A percentile compares a stretch with the other conserved stretches of the same genome.
Evolutionary conservation across 139 green algal genomes (phyloP).

Genomic region (Ettlia oleoabundans): DNA sequence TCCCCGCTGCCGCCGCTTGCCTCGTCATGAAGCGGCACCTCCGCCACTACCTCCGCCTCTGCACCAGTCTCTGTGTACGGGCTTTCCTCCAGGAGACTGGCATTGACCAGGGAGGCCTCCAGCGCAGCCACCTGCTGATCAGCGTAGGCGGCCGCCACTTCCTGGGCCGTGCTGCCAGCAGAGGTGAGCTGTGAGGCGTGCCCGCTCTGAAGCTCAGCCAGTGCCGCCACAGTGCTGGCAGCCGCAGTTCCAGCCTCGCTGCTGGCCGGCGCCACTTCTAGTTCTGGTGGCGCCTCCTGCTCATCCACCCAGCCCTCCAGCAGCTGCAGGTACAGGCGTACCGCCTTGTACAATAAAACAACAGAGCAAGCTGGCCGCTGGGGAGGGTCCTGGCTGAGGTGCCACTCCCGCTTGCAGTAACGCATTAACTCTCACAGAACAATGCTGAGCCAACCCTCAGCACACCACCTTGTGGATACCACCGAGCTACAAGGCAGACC

Average conservation of each 20-base stretch:
- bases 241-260: too few species aligned
- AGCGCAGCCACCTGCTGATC: neutral
- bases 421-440: too few species aligned
- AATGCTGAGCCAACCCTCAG: too few species aligned
- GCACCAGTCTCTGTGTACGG: neutral
- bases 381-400: too few species aligned
- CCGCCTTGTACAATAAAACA: too few species aligned
- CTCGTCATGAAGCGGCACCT: constrained; percentile 10
- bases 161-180: neutral
- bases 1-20: neutral
- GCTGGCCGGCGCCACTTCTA: too few species aligned
- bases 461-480: too few species aligned
- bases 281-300: neutral
- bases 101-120: neutral
- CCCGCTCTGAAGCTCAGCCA: neutral
- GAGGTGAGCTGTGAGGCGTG: neutral
- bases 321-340: neutral
- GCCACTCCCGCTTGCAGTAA: too few species aligned
- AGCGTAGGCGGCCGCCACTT: constrained; percentile 1
- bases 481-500: neutral
- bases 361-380: too few species aligned
- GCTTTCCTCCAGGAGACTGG: neutral
- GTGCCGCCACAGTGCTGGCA: neutral
- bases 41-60: neutral
- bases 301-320: constrained; percentile 12